A percentile compares a stretch with the other conserved stretches of the same genome.
These are phyloP conservation scores for Closterium sp. DNA, from an alignment of 139 green algal genomes.

Conservation along the genomic window DNA sequence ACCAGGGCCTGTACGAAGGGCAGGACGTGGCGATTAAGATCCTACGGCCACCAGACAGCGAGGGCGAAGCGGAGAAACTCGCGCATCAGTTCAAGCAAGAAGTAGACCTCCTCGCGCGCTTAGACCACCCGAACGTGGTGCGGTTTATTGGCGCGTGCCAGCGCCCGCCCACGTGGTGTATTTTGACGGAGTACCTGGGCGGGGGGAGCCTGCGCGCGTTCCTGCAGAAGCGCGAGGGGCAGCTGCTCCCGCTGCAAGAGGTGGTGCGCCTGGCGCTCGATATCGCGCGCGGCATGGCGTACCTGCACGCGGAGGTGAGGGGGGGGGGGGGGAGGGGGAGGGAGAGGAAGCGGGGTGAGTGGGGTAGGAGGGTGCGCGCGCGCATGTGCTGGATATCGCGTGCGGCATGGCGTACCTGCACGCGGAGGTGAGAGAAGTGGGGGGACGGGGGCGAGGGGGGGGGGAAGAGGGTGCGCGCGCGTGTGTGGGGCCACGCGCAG, in stretches of 20 bases:
- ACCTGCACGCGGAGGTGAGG: conserved; percentile 62
- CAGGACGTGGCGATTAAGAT: conserved; percentile 35
- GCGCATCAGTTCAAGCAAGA: conserved; percentile 33
- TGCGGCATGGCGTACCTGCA: no score
- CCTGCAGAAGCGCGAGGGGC: conserved; percentile 50
- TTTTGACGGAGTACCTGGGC: conserved; percentile 72
- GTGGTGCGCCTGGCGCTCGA: conserved; percentile 53
- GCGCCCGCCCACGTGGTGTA: conserved; percentile 87
- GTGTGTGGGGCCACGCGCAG: no score
- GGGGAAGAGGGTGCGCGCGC: no score
- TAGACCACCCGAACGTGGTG: conserved; percentile 29
- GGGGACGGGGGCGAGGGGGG: no score
- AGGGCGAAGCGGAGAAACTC: conserved; percentile 13
- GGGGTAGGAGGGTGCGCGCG: no score
- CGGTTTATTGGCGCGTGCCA: conserved; percentile 61
- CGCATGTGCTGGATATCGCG: no score
- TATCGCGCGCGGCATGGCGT: conserved; percentile 63
- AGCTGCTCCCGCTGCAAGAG: conserved; percentile 24
- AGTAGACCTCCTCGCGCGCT: conserved; percentile 9
- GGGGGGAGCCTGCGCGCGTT: conserved; percentile 50
- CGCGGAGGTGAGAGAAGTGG: no score
- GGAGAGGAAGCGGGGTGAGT: no score
- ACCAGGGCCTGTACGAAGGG: conserved; percentile 14
- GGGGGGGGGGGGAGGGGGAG: no score
- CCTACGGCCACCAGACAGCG: not conserved